phyloP scores from a whole-genome alignment of 2,329 filamentous ascomycete species.

The Xylariaceae sp. region DNA sequence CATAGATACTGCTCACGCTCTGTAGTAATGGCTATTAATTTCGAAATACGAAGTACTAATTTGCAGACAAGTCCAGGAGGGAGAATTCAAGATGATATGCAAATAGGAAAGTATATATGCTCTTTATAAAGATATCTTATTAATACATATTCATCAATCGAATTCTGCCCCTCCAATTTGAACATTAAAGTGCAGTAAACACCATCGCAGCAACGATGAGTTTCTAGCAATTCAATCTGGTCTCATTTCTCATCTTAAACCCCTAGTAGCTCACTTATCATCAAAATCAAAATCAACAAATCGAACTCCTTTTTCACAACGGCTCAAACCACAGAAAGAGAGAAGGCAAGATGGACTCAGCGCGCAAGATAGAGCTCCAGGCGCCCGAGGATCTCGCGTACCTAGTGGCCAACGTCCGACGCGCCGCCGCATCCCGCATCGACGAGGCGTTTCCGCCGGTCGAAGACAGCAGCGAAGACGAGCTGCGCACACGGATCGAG shows the following conservation, averaged over 20 bases:
- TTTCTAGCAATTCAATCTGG: not conserved
- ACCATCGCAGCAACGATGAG: not conserved
- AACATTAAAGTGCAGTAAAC: conserved; percentile 10
- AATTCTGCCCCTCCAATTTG: conserved; percentile 26
- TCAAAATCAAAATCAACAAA: no score
- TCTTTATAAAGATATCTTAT: conserved; percentile 6
- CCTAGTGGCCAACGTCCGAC: conserved; percentile 71
- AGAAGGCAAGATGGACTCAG: conserved; percentile 39
- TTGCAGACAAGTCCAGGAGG: no score
- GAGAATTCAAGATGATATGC: not conserved
- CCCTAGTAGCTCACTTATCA: no score
- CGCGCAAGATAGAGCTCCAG: conserved; percentile 82
- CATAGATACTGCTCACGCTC: no score
- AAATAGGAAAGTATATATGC: not conserved
- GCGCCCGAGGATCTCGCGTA: conserved; percentile 74
- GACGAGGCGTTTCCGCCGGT: conserved; percentile 71
- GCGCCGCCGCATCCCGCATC: conserved; percentile 70
- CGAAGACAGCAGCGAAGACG: conserved; percentile 62
- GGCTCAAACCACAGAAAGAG: not conserved
- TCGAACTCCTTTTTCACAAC: no score
- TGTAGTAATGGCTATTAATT: no score
- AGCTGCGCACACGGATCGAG: conserved; percentile 64
- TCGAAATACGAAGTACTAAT: no score
- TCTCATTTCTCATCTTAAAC: no score
- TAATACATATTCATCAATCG: conserved; percentile 14